Evolutionary conservation across 2,329 filamentous ascomycete genomes (phyloP).

Genomic region (Venturia effusa): DNA sequence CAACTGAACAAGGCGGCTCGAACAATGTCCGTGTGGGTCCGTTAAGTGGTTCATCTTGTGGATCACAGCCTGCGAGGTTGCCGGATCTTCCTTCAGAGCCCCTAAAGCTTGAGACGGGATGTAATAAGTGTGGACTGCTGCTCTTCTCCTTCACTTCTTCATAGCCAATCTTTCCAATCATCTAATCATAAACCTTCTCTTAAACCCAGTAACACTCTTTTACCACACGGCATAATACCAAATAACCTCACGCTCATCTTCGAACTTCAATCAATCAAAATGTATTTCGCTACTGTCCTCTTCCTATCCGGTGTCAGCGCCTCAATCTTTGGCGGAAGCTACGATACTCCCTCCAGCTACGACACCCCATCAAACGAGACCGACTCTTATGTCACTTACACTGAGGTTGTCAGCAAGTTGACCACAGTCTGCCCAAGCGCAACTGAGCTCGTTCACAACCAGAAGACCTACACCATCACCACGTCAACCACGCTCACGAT

Average conservation of each 20-base stretch:
- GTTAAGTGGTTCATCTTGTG: conserved; percentile 1
- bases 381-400: conserved; percentile 17
- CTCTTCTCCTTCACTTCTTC: not conserved
- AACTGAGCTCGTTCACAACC: conserved; percentile 19
- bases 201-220: conserved; percentile 32
- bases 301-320: conserved; percentile 22
- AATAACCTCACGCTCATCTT: conserved; percentile 16
- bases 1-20: not conserved
- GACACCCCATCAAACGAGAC: conserved; percentile 11
- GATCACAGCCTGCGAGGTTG: not conserved
- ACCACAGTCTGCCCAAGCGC: conserved; percentile 21
- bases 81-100: not conserved
- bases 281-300: conserved; percentile 25
- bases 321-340: conserved; percentile 5
- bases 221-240: conserved; percentile 16
- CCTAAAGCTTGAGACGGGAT: not conserved
- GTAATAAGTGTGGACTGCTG: not conserved
- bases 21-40: not conserved
- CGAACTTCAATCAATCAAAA: conserved; percentile 25
- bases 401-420: conserved; percentile 18
- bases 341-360: not conserved
- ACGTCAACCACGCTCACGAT: conserved; percentile 14
- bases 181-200: conserved; percentile 17
- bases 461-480: conserved; percentile 24
- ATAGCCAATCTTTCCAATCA: not conserved